Percentiles rank a stretch among this genome's conserved stretches.
Evolutionary conservation across 2,329 filamentous ascomycete species (phyloP).

Genomic region (Rhexocercosporidium sp.): DNA sequence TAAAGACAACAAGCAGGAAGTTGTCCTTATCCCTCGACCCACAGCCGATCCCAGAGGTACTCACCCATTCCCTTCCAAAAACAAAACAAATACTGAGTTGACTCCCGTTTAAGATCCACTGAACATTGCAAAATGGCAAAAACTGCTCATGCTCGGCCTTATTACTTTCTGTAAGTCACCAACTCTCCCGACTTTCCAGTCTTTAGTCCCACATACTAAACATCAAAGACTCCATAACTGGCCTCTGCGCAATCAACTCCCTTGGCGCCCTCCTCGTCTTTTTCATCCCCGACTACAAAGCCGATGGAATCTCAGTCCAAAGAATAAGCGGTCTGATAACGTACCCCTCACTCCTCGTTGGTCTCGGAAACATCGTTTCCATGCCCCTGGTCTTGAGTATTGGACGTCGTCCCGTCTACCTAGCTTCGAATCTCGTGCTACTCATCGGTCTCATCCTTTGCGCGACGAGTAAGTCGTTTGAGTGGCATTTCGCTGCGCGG

Average conservation of each 20-base stretch:
- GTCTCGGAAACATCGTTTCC: neutral
- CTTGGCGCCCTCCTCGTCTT: neutral
- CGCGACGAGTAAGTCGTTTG: neutral
- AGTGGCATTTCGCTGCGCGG: neutral
- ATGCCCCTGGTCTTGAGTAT: neutral
- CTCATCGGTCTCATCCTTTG: neutral
- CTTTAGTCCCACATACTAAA: neutral
- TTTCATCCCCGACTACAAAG: neutral
- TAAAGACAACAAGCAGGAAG: neutral
- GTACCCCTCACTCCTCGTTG: neutral
- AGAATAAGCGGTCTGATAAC: neutral
- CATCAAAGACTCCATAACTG: neutral
- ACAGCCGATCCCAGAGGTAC: neutral
- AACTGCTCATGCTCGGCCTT: neutral
- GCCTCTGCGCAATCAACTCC: neutral
- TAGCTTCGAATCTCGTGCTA: neutral
- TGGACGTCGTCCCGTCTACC: neutral
- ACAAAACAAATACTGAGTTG: neutral
- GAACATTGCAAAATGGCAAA: neutral
- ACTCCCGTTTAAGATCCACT: neutral
- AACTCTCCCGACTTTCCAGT: neutral
- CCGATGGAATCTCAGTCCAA: neutral
- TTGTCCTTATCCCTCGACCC: neutral
- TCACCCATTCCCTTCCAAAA: neutral
- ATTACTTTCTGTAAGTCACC: neutral